Base-by-base conservation (phyloP, 805 yeast genomes). In the Nakazawaea holstii region DNA sequence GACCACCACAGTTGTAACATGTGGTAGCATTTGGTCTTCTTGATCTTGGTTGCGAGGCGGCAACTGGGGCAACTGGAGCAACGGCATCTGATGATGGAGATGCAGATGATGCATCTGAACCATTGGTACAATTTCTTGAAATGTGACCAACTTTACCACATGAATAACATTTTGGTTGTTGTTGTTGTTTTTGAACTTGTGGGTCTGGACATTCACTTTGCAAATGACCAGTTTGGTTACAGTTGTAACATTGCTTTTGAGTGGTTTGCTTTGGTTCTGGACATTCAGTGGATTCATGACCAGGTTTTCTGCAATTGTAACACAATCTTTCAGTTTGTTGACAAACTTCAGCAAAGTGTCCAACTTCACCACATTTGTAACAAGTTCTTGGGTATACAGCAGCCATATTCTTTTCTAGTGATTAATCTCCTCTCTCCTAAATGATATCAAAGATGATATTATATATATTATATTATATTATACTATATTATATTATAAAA, bases 1-100 rank as follows among this genome's bases (percentile, higher is more conserved):
- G 90, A 55, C 92, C 94, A 62, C 95, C 95, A 67, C 95, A 87
- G 70, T 84, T 87, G 82, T 84, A 86, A 70, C 96, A 87, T 50
- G 87, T 78, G 52, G 84, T 70, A 51, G 70, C 68, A 53, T 70
- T 60, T 50, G 53, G 46, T 61, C 61, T 49, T 52, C 49, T 50
- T 51, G 58, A 41, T 44, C 53, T 55, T 33, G 55, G 50, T 43
- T 50, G 46, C 54, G 56, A 52, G 49, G 53, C 48, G 17, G 39
- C 11, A 9, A 45, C 28, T 8, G 49, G 30, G 15, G 35, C 13
- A 39, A 52, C 33, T 9, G 55, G 38, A 28, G 54, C 51, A 17
- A 54, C 49, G 20, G 53, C 37, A 40, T 49, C 44, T 30, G 52
- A 36, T 17, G 48, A 35, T 9, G 38, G 33, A n/a, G 42, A 31